Conservation (phyloP, 768 basidiomycete species). For the Boletus reticulatus region DNA sequence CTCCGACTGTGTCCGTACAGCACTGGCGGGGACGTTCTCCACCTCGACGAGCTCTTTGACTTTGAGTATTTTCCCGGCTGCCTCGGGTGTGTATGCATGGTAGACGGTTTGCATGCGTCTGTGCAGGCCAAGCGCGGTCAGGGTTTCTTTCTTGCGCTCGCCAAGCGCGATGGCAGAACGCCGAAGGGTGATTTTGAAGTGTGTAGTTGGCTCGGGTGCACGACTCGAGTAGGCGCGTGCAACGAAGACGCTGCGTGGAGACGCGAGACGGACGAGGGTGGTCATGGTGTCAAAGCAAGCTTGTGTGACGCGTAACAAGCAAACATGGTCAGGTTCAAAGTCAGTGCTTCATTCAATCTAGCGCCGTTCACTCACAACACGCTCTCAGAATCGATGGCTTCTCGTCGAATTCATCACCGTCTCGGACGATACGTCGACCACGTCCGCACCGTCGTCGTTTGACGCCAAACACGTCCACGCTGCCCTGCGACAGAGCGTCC, state of each 20-base stretch:
- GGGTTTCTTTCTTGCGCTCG: slow-evolving; percentile 64
- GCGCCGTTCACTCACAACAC: background rate
- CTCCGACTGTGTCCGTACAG: slow-evolving; percentile 68
- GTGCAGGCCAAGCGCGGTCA: slow-evolving; percentile 81
- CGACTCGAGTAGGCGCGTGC: slow-evolving; percentile 9
- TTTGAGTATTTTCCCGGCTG: slow-evolving; percentile 81
- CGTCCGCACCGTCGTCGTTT: slow-evolving; percentile 27
- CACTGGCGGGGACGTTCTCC: slow-evolving; percentile 69
- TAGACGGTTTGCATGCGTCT: slow-evolving; percentile 84
- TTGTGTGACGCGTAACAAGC: too few species aligned
- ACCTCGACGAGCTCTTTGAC: slow-evolving; percentile 92
- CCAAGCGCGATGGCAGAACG: slow-evolving; percentile 87
- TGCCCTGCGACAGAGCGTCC: slow-evolving; percentile 66
- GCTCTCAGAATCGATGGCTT: slow-evolving; percentile 76
- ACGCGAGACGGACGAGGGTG: slow-evolving; percentile 1
- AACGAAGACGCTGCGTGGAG: slow-evolving; percentile 8
- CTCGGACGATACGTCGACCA: slow-evolving; percentile 17
- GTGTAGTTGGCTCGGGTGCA: slow-evolving; percentile 45
- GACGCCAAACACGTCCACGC: slow-evolving; percentile 66
- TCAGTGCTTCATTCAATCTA: slow-evolving; percentile 5
- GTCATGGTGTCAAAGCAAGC: slow-evolving; percentile 12
- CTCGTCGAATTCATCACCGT: slow-evolving; percentile 78
- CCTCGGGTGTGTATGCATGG: slow-evolving; percentile 66
- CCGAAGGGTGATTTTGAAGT: slow-evolving; percentile 86
- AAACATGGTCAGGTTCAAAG: slow-evolving; percentile 71